These are phyloP conservation scores for Torulaspora delbrueckii DNA, from an alignment of 805 yeast species.

Conservation along the genomic window DNA sequence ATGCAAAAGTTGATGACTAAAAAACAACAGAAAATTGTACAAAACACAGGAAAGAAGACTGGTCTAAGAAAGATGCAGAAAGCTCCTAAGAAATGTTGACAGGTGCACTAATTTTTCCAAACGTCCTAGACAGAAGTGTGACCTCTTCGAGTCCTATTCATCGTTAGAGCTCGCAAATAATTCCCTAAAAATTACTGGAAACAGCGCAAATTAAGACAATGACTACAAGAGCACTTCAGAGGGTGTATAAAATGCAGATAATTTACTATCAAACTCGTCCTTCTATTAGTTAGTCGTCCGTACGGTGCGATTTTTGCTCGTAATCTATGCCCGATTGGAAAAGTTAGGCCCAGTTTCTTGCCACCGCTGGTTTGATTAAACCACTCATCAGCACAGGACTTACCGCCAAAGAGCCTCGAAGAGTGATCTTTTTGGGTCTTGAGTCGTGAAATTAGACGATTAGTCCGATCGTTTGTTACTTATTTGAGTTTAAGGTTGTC, in stretches of 20 bases:
- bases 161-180: too few relatives aligned
- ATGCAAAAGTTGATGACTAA: neutral
- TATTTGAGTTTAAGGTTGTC: neutral
- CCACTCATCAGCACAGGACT: neutral
- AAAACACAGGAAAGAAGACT: neutral
- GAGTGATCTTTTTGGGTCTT: neutral
- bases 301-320: neutral
- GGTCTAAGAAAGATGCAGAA: too few relatives aligned
- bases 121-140: too few relatives aligned
- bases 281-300: neutral
- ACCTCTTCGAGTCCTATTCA: too few relatives aligned
- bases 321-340: neutral
- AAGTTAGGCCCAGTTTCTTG: constrained; percentile 1
- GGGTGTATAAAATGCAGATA: too few relatives aligned
- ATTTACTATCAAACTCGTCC: too few relatives aligned
- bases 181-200: too few relatives aligned
- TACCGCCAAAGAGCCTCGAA: neutral
- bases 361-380: constrained; percentile 3
- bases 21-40: neutral
- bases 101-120: too few relatives aligned
- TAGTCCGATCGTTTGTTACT: neutral
- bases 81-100: too few relatives aligned
- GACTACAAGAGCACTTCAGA: too few relatives aligned
- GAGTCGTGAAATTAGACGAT: neutral
- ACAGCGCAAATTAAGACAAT: too few relatives aligned